Percentiles rank a stretch among this genome's conserved stretches.
Conservation (phyloP, 495 filamentous ascomycete species). For the Aspergillus ellipticus region DNA sequence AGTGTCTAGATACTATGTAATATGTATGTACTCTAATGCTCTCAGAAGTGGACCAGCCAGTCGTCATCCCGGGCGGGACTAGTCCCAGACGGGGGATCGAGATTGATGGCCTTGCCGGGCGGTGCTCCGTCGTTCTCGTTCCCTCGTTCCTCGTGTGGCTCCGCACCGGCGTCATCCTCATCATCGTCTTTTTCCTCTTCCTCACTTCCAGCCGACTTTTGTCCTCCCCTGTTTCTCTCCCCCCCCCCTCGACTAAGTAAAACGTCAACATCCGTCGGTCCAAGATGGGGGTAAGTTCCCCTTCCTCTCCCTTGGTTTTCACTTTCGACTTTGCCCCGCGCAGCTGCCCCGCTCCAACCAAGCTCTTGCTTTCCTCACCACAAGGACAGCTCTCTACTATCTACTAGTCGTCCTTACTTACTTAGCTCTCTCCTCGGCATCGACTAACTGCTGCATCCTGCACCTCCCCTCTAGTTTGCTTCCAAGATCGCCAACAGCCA, state of each 20-base stretch:
- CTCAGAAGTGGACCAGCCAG: not conserved
- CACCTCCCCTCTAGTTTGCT: slow-evolving; percentile 32
- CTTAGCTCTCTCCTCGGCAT: no score
- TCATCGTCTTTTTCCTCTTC: slow-evolving; percentile 9
- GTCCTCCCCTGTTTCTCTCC: not conserved
- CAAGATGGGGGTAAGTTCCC: slow-evolving; percentile 35
- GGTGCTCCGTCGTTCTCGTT: not conserved
- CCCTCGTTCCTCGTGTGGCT: not conserved
- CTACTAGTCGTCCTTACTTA: not conserved
- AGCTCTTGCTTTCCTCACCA: not conserved
- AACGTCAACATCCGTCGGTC: not conserved
- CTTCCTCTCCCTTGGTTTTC: not conserved
- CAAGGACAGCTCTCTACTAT: not conserved
- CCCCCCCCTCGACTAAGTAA: slow-evolving; percentile 1
- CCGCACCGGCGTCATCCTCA: not conserved
- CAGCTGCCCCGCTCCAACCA: slow-evolving; percentile 13
- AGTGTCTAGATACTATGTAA: no score
- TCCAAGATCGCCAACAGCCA: slow-evolving; percentile 43
- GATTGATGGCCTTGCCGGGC: not conserved
- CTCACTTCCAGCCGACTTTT: not conserved
- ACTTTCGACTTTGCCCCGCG: slow-evolving; percentile 3
- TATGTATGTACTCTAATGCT: no score
- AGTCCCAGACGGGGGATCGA: not conserved
- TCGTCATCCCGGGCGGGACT: not conserved
- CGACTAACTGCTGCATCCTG: slow-evolving; percentile 16